Percentiles rank a stretch among this genome's conserved stretches.
These are phyloP conservation scores for Pythium vanterpoolii DNA, from an alignment of 352 stramenopile genomes.

Conservation along the genomic window DNA sequence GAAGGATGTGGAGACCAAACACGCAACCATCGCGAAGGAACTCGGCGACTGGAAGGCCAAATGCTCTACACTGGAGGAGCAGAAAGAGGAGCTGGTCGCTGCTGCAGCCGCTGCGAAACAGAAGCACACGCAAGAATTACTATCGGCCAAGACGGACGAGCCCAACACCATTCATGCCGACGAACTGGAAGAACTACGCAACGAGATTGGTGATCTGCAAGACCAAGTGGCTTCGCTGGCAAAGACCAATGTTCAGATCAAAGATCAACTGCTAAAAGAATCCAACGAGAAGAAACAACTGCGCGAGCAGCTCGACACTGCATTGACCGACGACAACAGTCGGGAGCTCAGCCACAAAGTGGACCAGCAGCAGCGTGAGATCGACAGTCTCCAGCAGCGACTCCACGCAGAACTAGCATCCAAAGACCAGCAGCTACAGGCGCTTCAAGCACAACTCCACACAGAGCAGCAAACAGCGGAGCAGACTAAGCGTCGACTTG, in stretches of 20 bases:
- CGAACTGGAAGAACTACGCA: conserved; percentile 7
- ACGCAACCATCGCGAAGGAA: neutral
- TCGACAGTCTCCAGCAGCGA: neutral
- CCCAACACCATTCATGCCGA: neutral
- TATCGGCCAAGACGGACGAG: neutral
- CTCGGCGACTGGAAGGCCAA: neutral
- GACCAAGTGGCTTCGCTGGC: conserved; percentile 21
- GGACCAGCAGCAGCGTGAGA: conserved; percentile 7
- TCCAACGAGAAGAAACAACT: conserved; percentile 26
- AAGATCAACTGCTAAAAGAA: conserved; percentile 28
- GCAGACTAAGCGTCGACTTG: conserved; percentile 18
- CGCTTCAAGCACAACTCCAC: conserved; percentile 21
- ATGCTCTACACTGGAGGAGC: conserved; percentile 1
- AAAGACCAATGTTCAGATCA: conserved; percentile 28
- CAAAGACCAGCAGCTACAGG: conserved; percentile 2
- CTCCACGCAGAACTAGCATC: neutral
- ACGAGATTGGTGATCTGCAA: conserved; percentile 16
- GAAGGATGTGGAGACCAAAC: neutral
- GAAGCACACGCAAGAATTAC: neutral
- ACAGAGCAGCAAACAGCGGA: conserved; percentile 22
- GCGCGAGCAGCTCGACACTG: conserved; percentile 19
- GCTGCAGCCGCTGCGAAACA: neutral
- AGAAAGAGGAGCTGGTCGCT: neutral
- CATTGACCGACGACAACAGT: neutral
- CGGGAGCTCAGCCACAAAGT: conserved; percentile 8